Conservation (phyloP, 2,329 filamentous ascomycete species). For the Xylaria hypoxylon region DNA sequence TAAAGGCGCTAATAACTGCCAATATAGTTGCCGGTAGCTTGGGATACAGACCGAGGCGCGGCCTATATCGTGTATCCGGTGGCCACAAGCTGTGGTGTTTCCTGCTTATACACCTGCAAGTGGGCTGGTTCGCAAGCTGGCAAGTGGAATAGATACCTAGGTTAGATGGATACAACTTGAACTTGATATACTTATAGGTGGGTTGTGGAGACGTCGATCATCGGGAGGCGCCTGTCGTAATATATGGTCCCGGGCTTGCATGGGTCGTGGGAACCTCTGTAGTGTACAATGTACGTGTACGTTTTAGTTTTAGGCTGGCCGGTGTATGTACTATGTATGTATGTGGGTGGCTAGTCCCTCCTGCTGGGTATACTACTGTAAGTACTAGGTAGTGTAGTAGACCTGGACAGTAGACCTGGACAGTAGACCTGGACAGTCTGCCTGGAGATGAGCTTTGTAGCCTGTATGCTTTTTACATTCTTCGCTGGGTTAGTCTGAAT, state of each 20-base stretch:
- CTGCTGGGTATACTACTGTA: conserved; percentile 23
- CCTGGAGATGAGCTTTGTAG: conserved; percentile 21
- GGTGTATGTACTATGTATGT: conserved; percentile 31
- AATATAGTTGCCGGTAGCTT: conserved; percentile 20
- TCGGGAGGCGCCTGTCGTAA: conserved; percentile 52
- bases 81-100: conserved; percentile 31
- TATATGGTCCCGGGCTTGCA: conserved; percentile 49
- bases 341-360: conserved; percentile 34
- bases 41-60: conserved; percentile 19
- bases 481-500: conserved; percentile 33
- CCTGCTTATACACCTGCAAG: conserved; percentile 33
- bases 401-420: not conserved
- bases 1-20: conserved; percentile 5
- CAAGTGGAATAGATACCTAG: conserved; percentile 36
- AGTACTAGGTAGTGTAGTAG: not conserved
- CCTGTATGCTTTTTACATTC: conserved; percentile 29
- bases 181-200: conserved; percentile 34
- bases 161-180: conserved; percentile 29
- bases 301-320: conserved; percentile 39
- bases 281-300: conserved; percentile 16
- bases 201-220: conserved; percentile 52
- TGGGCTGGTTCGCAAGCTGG: conserved; percentile 43
- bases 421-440: too few species aligned
- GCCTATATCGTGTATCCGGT: conserved; percentile 18
- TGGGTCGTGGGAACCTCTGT: conserved; percentile 44